Evolutionary conservation across 164 flowering plant genomes (phyloP).

Genomic region (Stephania yunnanensis): DNA sequence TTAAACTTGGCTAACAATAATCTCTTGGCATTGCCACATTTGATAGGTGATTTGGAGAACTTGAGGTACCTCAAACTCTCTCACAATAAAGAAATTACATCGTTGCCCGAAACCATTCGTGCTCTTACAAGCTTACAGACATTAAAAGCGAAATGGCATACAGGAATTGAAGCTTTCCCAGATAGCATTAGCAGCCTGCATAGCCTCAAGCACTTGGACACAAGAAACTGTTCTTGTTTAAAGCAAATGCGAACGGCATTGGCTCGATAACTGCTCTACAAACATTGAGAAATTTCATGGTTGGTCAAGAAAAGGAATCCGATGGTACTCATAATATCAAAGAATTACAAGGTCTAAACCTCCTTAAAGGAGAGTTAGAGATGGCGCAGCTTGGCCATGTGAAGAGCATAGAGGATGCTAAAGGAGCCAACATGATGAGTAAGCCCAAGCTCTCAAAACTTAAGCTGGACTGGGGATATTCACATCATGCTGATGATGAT

Average conservation of each 20-base stretch:
- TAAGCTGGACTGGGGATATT: background rate
- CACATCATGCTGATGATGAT: too few species aligned
- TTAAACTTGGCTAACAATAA: background rate
- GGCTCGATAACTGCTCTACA: background rate
- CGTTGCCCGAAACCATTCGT: constrained; percentile 5
- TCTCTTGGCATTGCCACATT: background rate
- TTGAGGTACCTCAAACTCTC: constrained; percentile 8
- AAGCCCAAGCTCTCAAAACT: background rate
- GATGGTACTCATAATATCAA: background rate
- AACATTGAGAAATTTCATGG: background rate
- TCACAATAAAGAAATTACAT: background rate
- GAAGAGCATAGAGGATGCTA: background rate
- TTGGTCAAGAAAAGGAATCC: background rate
- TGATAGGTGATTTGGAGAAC: background rate
- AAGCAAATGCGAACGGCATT: background rate
- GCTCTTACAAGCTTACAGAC: background rate
- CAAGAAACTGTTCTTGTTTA: background rate
- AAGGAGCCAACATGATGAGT: background rate
- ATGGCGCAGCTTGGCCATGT: background rate
- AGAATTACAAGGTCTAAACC: background rate
- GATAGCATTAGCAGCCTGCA: background rate
- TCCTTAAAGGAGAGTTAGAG: background rate
- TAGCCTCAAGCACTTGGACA: constrained; percentile 3
- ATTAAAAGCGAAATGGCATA: background rate
- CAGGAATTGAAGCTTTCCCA: background rate